These are phyloP conservation scores for Colletotrichum tropicicola DNA, from an alignment of 2,329 filamentous ascomycete species.

Conservation along the genomic window DNA sequence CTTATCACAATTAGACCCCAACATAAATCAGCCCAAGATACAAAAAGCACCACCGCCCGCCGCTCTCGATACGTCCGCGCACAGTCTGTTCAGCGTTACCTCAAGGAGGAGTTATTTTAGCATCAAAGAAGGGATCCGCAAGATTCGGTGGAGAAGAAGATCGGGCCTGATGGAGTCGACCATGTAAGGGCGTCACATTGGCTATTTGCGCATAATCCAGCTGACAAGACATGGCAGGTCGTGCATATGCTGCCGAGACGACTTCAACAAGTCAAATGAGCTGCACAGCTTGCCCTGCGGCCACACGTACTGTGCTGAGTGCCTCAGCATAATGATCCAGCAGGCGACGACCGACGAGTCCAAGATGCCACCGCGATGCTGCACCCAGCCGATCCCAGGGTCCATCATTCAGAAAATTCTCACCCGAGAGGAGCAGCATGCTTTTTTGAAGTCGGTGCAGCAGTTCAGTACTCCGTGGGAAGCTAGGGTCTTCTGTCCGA, in stretches of 20 bases:
- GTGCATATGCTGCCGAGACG: conserved; percentile 66
- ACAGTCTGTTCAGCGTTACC: conserved; percentile 54
- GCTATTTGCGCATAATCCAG: background rate
- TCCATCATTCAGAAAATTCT: conserved; percentile 58
- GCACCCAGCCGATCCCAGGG: conserved; percentile 62
- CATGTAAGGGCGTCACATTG: conserved; percentile 37
- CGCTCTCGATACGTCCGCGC: conserved; percentile 39
- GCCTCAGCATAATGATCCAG: conserved; percentile 61
- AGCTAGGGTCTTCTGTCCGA: conserved; percentile 67
- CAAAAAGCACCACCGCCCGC: conserved; percentile 42
- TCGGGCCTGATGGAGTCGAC: conserved; percentile 42
- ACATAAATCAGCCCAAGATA: conserved; percentile 52
- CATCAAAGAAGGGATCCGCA: conserved; percentile 54
- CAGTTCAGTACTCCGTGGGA: conserved; percentile 68
- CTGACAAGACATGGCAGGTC: conserved; percentile 48
- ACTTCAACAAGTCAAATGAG: conserved; percentile 52
- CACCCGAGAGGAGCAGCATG: conserved; percentile 58
- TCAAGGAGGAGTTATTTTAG: conserved; percentile 55
- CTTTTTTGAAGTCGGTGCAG: conserved; percentile 65
- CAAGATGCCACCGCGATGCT: conserved; percentile 71
- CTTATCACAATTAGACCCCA: conserved; percentile 53
- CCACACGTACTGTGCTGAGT: conserved; percentile 66
- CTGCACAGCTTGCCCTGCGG: conserved; percentile 64
- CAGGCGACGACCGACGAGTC: conserved; percentile 65
- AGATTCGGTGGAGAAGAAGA: conserved; percentile 53